These are phyloP conservation scores for Juglanconis juglandina DNA, from an alignment of 2,329 filamentous ascomycete species.

Conservation along the genomic window DNA sequence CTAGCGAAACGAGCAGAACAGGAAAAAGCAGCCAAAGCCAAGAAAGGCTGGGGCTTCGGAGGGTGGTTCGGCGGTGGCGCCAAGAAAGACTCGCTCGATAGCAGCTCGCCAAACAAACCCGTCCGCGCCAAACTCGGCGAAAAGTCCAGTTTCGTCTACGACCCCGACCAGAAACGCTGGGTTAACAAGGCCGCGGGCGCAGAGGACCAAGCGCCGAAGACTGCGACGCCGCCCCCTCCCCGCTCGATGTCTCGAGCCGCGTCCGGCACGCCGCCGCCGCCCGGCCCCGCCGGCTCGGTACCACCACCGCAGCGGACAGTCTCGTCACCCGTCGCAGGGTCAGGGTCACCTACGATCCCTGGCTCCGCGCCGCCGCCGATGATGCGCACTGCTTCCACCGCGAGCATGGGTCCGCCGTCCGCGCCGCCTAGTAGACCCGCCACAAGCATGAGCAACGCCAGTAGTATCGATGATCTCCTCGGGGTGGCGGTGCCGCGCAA, in stretches of 20 bases:
- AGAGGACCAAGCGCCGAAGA: constrained; percentile 56
- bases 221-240: constrained; percentile 77
- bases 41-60: constrained; percentile 75
- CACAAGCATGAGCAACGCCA: constrained; percentile 87
- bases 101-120: constrained; percentile 54
- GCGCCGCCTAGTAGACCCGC: constrained; percentile 66
- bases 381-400: constrained; percentile 47
- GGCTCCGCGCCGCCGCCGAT: constrained; percentile 35
- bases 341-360: constrained; percentile 19
- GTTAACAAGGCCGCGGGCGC: constrained; percentile 87
- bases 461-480: constrained; percentile 88
- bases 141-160: constrained; percentile 87
- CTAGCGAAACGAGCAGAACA: constrained; percentile 60
- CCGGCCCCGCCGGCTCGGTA: constrained; percentile 27
- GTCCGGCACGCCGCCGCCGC: constrained; percentile 15
- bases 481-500: constrained; percentile 71
- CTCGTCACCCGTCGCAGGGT: neutral
- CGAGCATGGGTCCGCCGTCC: constrained; percentile 39
- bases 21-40: constrained; percentile 46
- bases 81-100: constrained; percentile 57
- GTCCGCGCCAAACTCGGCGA: constrained; percentile 93
- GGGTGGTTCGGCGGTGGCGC: constrained; percentile 77
- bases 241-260: constrained; percentile 43
- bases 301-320: constrained; percentile 22
- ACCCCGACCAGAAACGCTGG: constrained; percentile 96